Base-by-base conservation (phyloP, 129 eudicot species). In the Flaveria robusta region DNA sequence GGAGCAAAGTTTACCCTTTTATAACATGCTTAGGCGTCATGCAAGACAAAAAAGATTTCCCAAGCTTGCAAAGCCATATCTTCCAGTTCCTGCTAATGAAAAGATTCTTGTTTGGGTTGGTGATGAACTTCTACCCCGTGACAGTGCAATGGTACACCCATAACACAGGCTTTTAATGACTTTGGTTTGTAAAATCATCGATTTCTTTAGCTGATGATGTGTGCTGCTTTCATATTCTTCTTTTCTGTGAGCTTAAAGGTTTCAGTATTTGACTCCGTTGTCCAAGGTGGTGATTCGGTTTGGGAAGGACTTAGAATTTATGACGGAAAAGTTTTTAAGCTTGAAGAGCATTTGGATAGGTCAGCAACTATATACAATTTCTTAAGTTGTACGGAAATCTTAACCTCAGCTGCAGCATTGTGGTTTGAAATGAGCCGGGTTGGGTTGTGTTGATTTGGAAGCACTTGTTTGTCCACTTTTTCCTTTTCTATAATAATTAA, bases 331-430 rank as follows among this genome's bases (percentile, higher is more conserved):
- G 80, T 94, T 56, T 94, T 94, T 78, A 94, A 91, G 84, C 97
- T 94, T 66, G 99, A 94, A 88, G 99, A 94, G 76, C 99, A 94
- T 87, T 77, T 94, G 75, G 96, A 91, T 82, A 91, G 99, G 98
- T 90, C 50, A 79, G 83, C 83, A 19, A 69, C 34, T 50, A 23
- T 56, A 78, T n/a, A 22, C 49, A 1, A 18, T 42, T 71, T 52
- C 14, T 47, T 49, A 59, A 12, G 18, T 15, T 10, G 7, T 70
- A 42, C 4, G 1, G 9, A 6, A 31, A 42, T 68, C 16, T 19
- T 68, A 68, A 20, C 69, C 23, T 64, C 46, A 64, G 2, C 22
- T 16, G 69, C 69, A 31, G 69, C 43, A 64, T 64, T 15, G 45
- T 64, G 22, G 45, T 13, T 63, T 8, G 39, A 65, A 64, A 34